These are phyloP conservation scores for Penicillium parvum DNA, from an alignment of 495 filamentous ascomycete genomes.

Conservation along the genomic window DNA sequence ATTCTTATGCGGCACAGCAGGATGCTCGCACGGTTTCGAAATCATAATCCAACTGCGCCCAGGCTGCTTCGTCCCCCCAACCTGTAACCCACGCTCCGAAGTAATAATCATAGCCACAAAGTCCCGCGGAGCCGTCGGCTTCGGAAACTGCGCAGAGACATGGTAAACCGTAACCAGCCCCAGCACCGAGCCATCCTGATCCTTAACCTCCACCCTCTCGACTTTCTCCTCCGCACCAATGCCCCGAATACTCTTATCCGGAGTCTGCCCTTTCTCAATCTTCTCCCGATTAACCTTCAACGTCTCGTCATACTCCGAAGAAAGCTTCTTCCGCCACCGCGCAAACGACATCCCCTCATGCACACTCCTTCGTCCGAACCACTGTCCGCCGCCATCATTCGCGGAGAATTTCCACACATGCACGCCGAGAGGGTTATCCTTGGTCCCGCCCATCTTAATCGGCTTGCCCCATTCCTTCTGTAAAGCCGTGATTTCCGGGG, in stretches of 20 bases:
- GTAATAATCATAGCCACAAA: constrained; percentile 76
- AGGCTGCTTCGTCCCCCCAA: constrained; percentile 21
- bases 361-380: constrained; percentile 85
- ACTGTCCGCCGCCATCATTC: constrained; percentile 77
- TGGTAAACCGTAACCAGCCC: constrained; percentile 61
- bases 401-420: constrained; percentile 73
- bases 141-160: constrained; percentile 84
- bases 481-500: constrained; percentile 46
- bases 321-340: constrained; percentile 53
- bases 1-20: constrained; percentile 58
- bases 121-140: constrained; percentile 80
- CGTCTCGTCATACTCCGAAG: constrained; percentile 50
- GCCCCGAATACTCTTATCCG: constrained; percentile 64
- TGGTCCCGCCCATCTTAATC: constrained; percentile 57
- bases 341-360: constrained; percentile 71
- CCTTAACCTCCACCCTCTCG: constrained; percentile 45
- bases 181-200: constrained; percentile 48
- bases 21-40: constrained; percentile 76
- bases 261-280: constrained; percentile 32
- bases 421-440: constrained; percentile 73
- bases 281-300: constrained; percentile 55
- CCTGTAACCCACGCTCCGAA: constrained; percentile 29
- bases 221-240: constrained; percentile 75
- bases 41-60: constrained; percentile 75
- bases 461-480: constrained; percentile 84